Evolutionary conservation across 495 filamentous ascomycete species (phyloP).

Genomic region (Talaromyces wortmannii): DNA sequence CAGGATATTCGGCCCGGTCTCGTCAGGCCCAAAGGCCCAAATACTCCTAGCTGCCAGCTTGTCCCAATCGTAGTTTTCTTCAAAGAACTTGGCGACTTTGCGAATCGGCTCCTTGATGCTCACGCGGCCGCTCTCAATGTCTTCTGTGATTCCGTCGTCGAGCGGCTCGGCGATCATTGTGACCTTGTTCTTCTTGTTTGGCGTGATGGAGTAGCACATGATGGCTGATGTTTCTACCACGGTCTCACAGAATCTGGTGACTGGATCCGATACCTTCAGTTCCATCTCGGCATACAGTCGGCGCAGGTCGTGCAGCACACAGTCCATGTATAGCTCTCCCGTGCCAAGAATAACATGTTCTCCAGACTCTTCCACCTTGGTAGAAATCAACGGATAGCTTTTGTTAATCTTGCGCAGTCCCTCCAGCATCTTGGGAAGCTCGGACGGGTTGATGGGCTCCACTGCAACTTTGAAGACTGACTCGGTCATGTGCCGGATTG

Average conservation of each 20-base stretch:
- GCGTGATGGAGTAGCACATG: slow-evolving; percentile 95
- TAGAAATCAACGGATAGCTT: slow-evolving; percentile 88
- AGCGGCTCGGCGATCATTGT: slow-evolving; percentile 97
- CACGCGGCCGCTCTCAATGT: slow-evolving; percentile 88
- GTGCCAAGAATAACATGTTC: slow-evolving; percentile 94
- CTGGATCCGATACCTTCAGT: slow-evolving; percentile 94
- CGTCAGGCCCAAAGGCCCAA: slow-evolving; percentile 97
- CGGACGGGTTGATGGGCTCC: slow-evolving; percentile 95
- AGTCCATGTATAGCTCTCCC: slow-evolving; percentile 98
- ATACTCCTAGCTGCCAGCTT: slow-evolving; percentile 89
- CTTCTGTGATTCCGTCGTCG: slow-evolving; percentile 89
- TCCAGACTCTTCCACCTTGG: slow-evolving; percentile 97
- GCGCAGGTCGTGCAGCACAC: slow-evolving; percentile 91
- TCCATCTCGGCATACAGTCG: slow-evolving; percentile 98
- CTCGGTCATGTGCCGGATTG: slow-evolving; percentile 90
- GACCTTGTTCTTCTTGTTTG: slow-evolving; percentile 98
- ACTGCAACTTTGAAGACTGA: slow-evolving; percentile 97
- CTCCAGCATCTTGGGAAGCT: slow-evolving; percentile 98
- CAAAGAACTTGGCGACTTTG: slow-evolving; percentile 92
- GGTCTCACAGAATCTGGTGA: slow-evolving; percentile 95
- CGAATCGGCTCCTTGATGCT: slow-evolving; percentile 89
- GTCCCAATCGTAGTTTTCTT: slow-evolving; percentile 97
- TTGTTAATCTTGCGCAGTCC: slow-evolving; percentile 96
- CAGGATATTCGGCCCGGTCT: slow-evolving; percentile 90
- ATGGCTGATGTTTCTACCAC: slow-evolving; percentile 96